Percentiles rank a stretch among this genome's conserved stretches.
Conservation (phyloP, 2,329 filamentous ascomycete genomes). For the Penicillium sp. region DNA sequence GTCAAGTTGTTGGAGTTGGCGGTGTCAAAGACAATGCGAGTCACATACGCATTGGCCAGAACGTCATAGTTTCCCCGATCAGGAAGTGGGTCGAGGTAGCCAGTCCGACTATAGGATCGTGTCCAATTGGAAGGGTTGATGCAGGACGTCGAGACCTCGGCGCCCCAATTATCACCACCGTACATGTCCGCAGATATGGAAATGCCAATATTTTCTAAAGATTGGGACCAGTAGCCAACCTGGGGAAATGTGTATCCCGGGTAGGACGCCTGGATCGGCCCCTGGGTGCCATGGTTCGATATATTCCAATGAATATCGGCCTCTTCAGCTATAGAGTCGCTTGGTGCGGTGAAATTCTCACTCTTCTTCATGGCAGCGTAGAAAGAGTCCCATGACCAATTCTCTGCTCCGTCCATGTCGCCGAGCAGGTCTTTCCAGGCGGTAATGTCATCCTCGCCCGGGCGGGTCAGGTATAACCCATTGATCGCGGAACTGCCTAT, state of each 20-base stretch:
- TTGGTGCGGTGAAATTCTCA: constrained; percentile 26
- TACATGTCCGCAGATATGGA: constrained; percentile 30
- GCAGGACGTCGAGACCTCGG: constrained; percentile 34
- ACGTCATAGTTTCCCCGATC: constrained; percentile 36
- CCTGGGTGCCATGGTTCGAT: constrained; percentile 21
- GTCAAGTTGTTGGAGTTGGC: constrained; percentile 29
- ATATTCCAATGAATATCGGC: constrained; percentile 27
- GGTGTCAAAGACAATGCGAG: constrained; percentile 31
- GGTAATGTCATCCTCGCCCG: constrained; percentile 34
- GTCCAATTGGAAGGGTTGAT: constrained; percentile 39
- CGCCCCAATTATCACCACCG: constrained; percentile 31
- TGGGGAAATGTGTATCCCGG: constrained; percentile 30
- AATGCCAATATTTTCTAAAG: constrained; percentile 27
- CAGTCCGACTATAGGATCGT: constrained; percentile 36
- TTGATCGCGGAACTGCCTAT: constrained; percentile 38
- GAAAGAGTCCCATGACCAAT: constrained; percentile 38
- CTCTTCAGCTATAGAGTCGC: constrained; percentile 18
- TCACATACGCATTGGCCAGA: constrained; percentile 32
- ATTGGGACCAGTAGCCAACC: constrained; percentile 26
- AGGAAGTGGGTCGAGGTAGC: constrained; percentile 36
- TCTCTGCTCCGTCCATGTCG: constrained; percentile 36
- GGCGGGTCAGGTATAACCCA: constrained; percentile 36
- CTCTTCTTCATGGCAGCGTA: constrained; percentile 36
- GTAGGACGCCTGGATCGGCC: constrained; percentile 29
- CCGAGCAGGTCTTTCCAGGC: constrained; percentile 34